phyloP scores from a whole-genome alignment of 2,329 filamentous ascomycete species.

The Cladorrhinum sp. region DNA sequence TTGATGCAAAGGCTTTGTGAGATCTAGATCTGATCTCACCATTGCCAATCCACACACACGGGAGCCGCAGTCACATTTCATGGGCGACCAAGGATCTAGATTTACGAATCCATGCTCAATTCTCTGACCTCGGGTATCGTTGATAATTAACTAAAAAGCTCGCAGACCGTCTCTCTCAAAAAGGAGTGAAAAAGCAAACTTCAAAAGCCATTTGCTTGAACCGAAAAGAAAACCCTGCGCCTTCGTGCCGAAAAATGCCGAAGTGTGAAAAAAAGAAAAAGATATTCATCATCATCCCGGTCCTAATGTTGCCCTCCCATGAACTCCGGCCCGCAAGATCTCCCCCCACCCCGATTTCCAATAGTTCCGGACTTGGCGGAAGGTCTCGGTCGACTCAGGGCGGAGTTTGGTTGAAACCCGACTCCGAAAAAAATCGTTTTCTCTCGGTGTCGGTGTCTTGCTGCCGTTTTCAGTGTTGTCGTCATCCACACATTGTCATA shows the following conservation, averaged over 20 bases:
- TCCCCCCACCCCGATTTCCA: not conserved
- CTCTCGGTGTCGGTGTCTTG: not conserved
- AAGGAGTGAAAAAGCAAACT: not conserved
- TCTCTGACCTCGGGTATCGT: conserved; percentile 20
- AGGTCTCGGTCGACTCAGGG: not conserved
- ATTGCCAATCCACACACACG: not conserved
- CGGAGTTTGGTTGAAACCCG: not conserved
- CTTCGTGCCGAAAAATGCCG: not conserved
- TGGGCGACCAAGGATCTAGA: not conserved
- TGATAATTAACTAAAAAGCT: conserved; percentile 11
- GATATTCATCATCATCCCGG: not conserved
- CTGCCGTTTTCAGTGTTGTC: not conserved
- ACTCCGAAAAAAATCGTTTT: not conserved
- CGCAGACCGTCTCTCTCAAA: not conserved
- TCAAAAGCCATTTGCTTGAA: not conserved
- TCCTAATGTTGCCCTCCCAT: not conserved
- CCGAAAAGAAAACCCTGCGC: not conserved
- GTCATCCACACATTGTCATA: conserved; percentile 10
- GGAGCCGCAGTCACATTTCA: not conserved
- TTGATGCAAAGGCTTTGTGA: not conserved
- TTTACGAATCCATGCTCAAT: conserved; percentile 15
- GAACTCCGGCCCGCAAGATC: not conserved
- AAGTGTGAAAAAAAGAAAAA: not conserved
- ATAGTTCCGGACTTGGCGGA: not conserved
- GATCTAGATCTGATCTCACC: not conserved